Conservation (phyloP, 495 filamentous ascomycete genomes). For the Trichoderma reesei region DNA sequence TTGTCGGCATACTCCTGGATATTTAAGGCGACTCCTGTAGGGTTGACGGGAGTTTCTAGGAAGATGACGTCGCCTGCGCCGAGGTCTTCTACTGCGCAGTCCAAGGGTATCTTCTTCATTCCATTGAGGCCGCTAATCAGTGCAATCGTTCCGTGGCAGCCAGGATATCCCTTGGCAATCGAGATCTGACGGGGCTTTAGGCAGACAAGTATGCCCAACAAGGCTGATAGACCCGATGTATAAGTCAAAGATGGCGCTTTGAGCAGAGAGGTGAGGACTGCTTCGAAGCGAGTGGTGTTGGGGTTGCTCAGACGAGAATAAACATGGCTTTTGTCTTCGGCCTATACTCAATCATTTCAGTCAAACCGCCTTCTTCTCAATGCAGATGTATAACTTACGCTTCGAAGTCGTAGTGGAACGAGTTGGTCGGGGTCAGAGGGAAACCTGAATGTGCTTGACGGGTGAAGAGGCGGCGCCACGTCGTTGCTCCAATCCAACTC, state of each 20-base stretch:
- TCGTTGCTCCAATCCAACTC: conserved; percentile 57
- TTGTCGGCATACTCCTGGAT: conserved; percentile 57
- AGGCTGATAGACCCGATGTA: conserved; percentile 73
- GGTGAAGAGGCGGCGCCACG: conserved; percentile 77
- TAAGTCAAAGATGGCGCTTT: conserved; percentile 63
- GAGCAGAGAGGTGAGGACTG: conserved; percentile 65
- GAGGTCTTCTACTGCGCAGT: conserved; percentile 36
- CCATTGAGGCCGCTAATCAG: conserved; percentile 63
- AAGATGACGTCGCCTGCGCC: conserved; percentile 73
- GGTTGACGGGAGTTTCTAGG: conserved; percentile 87
- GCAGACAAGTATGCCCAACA: conserved; percentile 72
- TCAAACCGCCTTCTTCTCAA: background rate
- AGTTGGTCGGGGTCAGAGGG: conserved; percentile 54
- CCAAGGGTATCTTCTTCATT: conserved; percentile 53
- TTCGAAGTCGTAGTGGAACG: background rate
- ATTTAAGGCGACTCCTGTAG: conserved; percentile 65
- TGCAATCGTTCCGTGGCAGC: conserved; percentile 72
- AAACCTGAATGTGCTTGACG: conserved; percentile 84
- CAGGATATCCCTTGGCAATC: conserved; percentile 80
- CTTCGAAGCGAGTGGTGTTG: conserved; percentile 71
- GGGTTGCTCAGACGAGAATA: conserved; percentile 73
- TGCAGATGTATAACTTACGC: background rate
- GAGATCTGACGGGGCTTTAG: conserved; percentile 70
- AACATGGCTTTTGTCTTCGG: conserved; percentile 42
- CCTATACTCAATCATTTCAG: conserved; percentile 21